These are phyloP conservation scores for Geotrichum candidum DNA, from an alignment of 1,139 yeast genomes.

Conservation along the genomic window DNA sequence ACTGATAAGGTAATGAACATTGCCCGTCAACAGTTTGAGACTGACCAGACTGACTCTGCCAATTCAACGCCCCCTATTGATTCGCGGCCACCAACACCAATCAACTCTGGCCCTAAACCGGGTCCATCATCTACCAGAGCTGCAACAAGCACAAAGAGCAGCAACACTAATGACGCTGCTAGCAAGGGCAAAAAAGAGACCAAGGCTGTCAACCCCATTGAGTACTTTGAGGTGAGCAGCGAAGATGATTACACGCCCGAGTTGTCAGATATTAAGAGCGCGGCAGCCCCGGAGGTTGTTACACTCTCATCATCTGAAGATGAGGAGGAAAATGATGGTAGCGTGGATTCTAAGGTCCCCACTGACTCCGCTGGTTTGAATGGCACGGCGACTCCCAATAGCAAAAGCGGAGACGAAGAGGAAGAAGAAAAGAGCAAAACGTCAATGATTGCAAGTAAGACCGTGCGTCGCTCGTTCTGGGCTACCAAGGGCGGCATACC, in stretches of 20 bases:
- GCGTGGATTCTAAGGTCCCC: not conserved
- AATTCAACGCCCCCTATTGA: not conserved
- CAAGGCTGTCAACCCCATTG: not conserved
- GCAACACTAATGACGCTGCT: not conserved
- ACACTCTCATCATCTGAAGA: not conserved
- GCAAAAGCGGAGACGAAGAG: not conserved
- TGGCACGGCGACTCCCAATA: not conserved
- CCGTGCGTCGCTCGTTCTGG: not conserved
- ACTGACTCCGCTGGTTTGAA: not conserved
- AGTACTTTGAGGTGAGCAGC: not conserved
- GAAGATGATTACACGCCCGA: not conserved
- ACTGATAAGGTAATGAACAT: constrained; percentile 49
- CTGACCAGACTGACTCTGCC: not conserved
- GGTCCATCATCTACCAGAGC: not conserved
- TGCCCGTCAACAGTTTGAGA: constrained; percentile 2
- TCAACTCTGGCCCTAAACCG: not conserved
- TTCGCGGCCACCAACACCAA: not conserved
- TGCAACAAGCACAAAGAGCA: not conserved
- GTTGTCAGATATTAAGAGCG: not conserved
- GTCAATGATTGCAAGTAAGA: not conserved
- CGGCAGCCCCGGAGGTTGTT: not conserved
- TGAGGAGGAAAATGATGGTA: not conserved
- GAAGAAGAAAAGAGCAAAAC: not conserved
- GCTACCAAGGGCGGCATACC: not conserved
- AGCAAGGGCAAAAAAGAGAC: not conserved